phyloP scores from a whole-genome alignment of 345 rosid species.

The Orychophragmus violaceus region DNA sequence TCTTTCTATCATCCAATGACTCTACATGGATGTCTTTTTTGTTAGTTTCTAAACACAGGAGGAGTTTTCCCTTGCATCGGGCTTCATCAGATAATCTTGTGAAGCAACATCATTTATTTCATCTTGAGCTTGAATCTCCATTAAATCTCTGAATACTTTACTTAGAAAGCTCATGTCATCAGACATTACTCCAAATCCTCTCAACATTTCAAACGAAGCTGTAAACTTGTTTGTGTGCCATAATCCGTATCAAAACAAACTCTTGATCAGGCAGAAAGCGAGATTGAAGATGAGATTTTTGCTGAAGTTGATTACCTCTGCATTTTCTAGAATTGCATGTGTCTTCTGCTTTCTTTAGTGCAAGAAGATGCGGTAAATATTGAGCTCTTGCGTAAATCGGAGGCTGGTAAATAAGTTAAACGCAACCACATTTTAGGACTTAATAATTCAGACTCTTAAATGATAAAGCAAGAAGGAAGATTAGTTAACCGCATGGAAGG shows the following conservation, averaged over 20 bases:
- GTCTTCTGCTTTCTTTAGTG: constrained; percentile 83
- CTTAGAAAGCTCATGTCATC: constrained; percentile 83
- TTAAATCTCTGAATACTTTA: constrained; percentile 65
- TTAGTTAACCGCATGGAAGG: constrained; percentile 60
- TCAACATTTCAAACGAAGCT: constrained; percentile 86
- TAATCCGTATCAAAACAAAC: constrained; percentile 3
- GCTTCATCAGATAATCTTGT: constrained; percentile 14
- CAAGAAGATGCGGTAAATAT: constrained; percentile 76
- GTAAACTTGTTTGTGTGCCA: constrained; percentile 72
- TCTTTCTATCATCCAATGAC: constrained; percentile 15
- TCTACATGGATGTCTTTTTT: constrained; percentile 39
- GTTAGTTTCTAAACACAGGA: too few species aligned
- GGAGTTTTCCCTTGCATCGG: constrained; percentile 30
- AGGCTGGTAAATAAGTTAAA: constrained; percentile 39
- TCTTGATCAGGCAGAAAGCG: background rate
- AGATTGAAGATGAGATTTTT: background rate
- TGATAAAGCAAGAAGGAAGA: constrained; percentile 14
- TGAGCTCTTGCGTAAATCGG: constrained; percentile 91
- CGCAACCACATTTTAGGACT: too few species aligned
- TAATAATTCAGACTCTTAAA: too few species aligned
- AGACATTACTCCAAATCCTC: constrained; percentile 93
- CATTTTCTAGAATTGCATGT: constrained; percentile 87
- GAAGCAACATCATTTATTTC: constrained; percentile 54
- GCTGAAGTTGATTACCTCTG: too few species aligned
- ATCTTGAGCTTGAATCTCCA: constrained; percentile 82